A percentile compares a stretch with the other conserved stretches of the same genome.
Evolutionary conservation across 176 grass and related monocot genomes (phyloP).

Genomic region (Tillandsia leiboldiana): DNA sequence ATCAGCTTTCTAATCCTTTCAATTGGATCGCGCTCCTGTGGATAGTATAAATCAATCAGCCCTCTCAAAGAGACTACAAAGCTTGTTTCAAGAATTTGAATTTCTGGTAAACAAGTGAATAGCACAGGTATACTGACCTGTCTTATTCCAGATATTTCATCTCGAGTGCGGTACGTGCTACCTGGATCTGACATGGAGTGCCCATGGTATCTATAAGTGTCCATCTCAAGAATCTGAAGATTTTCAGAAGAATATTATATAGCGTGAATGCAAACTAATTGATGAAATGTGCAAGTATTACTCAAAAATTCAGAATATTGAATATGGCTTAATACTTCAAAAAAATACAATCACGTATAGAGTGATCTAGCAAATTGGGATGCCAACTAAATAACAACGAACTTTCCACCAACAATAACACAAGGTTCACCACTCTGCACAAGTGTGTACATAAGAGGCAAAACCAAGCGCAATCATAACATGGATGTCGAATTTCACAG

Average conservation of each 20-base stretch:
- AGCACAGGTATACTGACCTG: constrained; percentile 31
- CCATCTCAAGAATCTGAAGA: constrained; percentile 88
- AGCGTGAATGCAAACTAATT: neutral
- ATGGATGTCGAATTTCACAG: neutral
- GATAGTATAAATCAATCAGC: neutral
- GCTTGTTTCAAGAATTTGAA: neutral
- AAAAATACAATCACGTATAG: too few species aligned
- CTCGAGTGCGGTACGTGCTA: constrained; percentile 73
- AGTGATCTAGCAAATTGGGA: too few species aligned
- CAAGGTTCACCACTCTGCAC: too few species aligned
- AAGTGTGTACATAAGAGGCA: neutral
- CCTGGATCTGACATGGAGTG: constrained; percentile 91
- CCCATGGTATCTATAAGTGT: constrained; percentile 90
- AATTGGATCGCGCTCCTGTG: constrained; percentile 75
- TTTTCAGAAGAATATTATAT: neutral
- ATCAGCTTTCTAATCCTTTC: constrained; percentile 76
- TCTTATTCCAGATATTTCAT: constrained; percentile 68
- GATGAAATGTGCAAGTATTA: neutral
- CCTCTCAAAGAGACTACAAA: neutral
- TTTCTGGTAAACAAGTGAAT: neutral
- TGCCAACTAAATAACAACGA: too few species aligned
- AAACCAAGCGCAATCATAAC: neutral
- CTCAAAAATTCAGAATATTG: too few species aligned
- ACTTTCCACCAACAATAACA: neutral
- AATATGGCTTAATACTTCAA: too few species aligned